Evolutionary conservation across 805 yeast genomes (phyloP).

Genomic region (Myxozyma monticola): DNA sequence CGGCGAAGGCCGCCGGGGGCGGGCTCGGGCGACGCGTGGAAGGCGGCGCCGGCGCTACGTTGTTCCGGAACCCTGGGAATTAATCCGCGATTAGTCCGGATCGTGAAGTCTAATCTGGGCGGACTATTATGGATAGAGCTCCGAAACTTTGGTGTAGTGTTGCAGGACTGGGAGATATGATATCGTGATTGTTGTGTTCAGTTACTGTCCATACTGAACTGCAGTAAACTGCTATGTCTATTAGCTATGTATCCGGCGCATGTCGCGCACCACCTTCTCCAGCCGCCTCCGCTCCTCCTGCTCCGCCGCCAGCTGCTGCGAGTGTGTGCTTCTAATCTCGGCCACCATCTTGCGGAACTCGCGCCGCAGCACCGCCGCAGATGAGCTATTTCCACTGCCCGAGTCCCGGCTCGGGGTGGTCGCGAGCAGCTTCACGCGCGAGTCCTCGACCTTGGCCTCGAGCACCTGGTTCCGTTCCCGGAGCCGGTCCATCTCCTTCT

Average conservation of each 20-base stretch:
- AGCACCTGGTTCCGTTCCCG: slow-evolving; percentile 18
- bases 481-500: slow-evolving; percentile 13
- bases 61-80: too few species aligned
- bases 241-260: slow-evolving; percentile 25
- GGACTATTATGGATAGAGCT: too few species aligned
- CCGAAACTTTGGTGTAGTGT: too few species aligned
- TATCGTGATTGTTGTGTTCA: too few species aligned
- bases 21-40: too few species aligned
- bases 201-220: too few species aligned
- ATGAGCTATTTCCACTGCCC: slow-evolving; percentile 6
- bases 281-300: slow-evolving; percentile 27
- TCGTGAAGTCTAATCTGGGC: too few species aligned
- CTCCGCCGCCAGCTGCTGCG: slow-evolving; percentile 21
- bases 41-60: too few species aligned
- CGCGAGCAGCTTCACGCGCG: slow-evolving; percentile 14
- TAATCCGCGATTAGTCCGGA: too few species aligned
- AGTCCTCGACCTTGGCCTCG: slow-evolving; percentile 16
- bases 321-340: slow-evolving; percentile 19
- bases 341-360: slow-evolving; percentile 26
- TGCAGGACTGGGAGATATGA: too few species aligned
- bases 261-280: slow-evolving; percentile 24
- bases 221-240: too few species aligned
- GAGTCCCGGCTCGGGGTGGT: not conserved
- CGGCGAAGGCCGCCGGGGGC: too few species aligned
- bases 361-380: slow-evolving; percentile 17